A percentile compares a stretch with the other conserved stretches of the same genome.
phyloP scores from a whole-genome alignment of 352 stramenopile genomes.

The Phytophthora rubi region DNA sequence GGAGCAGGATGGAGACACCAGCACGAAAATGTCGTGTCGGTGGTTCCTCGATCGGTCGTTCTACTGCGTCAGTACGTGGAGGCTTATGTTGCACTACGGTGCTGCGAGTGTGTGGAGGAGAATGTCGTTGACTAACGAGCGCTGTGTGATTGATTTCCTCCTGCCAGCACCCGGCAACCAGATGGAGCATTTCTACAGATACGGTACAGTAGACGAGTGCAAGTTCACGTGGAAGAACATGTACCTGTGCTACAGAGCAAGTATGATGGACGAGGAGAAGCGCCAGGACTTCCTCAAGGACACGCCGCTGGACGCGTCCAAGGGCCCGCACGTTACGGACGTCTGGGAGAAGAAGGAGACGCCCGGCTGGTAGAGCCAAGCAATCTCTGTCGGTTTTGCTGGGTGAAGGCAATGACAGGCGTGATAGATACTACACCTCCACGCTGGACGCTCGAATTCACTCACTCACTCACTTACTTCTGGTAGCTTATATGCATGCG shows the following conservation, averaged over 20 bases:
- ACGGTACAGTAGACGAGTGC: slow-evolving; percentile 77
- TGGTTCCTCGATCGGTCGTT: slow-evolving; percentile 86
- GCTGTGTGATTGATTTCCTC: background rate
- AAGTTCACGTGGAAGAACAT: slow-evolving; percentile 85
- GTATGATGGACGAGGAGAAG: slow-evolving; percentile 83
- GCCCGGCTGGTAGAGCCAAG: slow-evolving; percentile 64
- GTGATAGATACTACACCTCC: slow-evolving; percentile 1
- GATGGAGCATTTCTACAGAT: slow-evolving; percentile 83
- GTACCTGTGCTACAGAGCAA: slow-evolving; percentile 79
- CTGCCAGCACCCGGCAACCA: slow-evolving; percentile 74
- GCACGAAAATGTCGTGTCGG: slow-evolving; percentile 70
- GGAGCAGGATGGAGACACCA: slow-evolving; percentile 33
- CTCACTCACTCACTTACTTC: slow-evolving; percentile 23
- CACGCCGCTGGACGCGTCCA: slow-evolving; percentile 68
- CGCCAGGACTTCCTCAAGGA: slow-evolving; percentile 71
- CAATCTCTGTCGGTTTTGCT: background rate
- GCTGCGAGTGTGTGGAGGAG: slow-evolving; percentile 26
- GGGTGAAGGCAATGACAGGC: too few relatives aligned
- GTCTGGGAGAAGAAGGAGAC: slow-evolving; percentile 75
- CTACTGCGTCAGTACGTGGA: slow-evolving; percentile 80
- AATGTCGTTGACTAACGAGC: slow-evolving; percentile 11
- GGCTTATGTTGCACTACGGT: background rate
- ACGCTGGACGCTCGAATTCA: slow-evolving; percentile 21
- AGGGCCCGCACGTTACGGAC: slow-evolving; percentile 55
- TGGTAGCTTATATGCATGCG: slow-evolving; percentile 24